Conservation (phyloP, 345 rosid species). For the Hevea brasiliensis region DNA sequence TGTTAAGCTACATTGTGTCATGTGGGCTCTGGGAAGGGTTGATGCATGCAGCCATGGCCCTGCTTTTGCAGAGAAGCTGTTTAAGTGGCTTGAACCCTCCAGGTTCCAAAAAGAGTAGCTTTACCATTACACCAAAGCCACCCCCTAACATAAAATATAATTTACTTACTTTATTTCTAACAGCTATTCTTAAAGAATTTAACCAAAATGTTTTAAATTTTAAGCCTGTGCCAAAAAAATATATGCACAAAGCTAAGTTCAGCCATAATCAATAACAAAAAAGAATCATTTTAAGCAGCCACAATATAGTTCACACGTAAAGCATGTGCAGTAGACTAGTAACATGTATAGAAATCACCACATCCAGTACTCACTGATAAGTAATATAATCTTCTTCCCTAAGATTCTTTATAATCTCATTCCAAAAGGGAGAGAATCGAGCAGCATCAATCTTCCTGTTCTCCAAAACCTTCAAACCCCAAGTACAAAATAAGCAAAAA, state of each 20-base stretch:
- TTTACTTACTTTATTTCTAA: not conserved
- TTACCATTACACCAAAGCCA: no score
- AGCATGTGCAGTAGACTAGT: not conserved
- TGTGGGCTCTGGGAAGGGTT: no score
- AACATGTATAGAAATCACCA: constrained; percentile 11
- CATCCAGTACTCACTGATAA: constrained; percentile 57
- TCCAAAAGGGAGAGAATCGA: constrained; percentile 92
- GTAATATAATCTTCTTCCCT: constrained; percentile 94
- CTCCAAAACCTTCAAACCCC: constrained; percentile 49
- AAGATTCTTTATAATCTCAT: constrained; percentile 77
- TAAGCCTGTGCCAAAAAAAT: no score
- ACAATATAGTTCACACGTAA: not conserved
- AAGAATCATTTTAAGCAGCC: not conserved
- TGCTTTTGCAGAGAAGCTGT: no score
- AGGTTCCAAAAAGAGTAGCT: no score
- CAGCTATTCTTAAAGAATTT: not conserved
- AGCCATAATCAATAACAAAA: not conserved
- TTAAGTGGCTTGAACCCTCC: no score
- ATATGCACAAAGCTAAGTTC: no score
- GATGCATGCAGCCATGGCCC: no score
- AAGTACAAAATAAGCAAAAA: not conserved
- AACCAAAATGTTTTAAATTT: no score
- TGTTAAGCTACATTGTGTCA: no score
- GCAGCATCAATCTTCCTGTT: constrained; percentile 75
- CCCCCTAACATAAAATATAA: not conserved